Conservation (phyloP, 345 rosid species). For the Eutrema japonicum region DNA sequence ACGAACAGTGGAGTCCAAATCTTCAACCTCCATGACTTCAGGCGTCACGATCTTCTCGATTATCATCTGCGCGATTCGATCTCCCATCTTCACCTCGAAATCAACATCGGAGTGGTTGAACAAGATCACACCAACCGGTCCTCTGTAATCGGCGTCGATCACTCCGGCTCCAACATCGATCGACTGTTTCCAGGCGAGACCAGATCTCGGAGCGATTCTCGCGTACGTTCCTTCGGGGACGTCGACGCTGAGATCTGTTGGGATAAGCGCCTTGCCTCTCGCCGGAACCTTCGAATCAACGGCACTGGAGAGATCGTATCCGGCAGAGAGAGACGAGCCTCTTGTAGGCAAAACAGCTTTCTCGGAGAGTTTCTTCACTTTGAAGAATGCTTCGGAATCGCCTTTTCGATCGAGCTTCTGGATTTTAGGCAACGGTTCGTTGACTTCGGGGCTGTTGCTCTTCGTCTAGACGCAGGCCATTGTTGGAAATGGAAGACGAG, state of each 20-base stretch:
- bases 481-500: conserved; percentile 9
- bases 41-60: conserved; percentile 77
- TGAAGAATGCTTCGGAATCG: conserved; percentile 38
- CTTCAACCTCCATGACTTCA: conserved; percentile 66
- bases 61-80: conserved; percentile 71
- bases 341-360: conserved; percentile 73
- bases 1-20: conserved; percentile 69
- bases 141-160: conserved; percentile 80
- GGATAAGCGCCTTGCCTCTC: conserved; percentile 78
- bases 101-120: conserved; percentile 69
- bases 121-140: conserved; percentile 77
- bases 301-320: conserved; percentile 86
- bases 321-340: conserved; percentile 77
- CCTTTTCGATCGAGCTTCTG: conserved; percentile 52
- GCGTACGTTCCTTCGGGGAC: conserved; percentile 77
- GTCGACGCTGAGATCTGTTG: conserved; percentile 78
- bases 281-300: conserved; percentile 69
- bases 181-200: conserved; percentile 77
- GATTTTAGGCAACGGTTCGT: conserved; percentile 50
- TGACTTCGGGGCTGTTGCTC: conserved; percentile 39
- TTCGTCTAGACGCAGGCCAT: conserved; percentile 36
- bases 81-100: conserved; percentile 67
- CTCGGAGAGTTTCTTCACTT: conserved; percentile 75
- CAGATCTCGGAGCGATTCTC: conserved; percentile 82
- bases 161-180: conserved; percentile 87